Conservation (phyloP, 1,284 basidiomycete species). For the Cryptococcus depauperatus region DNA sequence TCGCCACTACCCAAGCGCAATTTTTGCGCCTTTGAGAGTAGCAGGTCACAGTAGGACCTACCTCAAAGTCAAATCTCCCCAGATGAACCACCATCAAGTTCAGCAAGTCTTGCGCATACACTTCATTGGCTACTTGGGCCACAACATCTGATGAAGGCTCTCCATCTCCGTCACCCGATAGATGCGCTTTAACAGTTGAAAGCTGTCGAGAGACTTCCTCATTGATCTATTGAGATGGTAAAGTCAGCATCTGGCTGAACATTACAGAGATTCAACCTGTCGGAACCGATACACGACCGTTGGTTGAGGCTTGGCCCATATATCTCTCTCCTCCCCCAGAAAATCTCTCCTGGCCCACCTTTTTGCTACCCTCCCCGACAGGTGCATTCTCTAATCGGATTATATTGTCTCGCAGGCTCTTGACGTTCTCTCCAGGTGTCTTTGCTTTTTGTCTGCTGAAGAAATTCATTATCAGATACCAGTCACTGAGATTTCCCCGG, state of each 20-base stretch:
- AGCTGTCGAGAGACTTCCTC: slow-evolving; percentile 37
- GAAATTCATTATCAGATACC: too few species aligned
- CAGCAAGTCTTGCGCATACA: slow-evolving; percentile 83
- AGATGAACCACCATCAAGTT: slow-evolving; percentile 74
- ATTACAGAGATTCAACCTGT: too few species aligned
- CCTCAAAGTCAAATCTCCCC: slow-evolving; percentile 86
- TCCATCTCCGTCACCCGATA: slow-evolving; percentile 31
- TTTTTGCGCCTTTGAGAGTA: too few species aligned
- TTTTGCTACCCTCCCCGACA: slow-evolving; percentile 63
- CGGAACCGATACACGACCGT: neutral
- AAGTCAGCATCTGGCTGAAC: too few species aligned
- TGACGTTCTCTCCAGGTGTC: slow-evolving; percentile 75
- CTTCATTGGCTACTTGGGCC: slow-evolving; percentile 90
- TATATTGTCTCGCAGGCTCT: slow-evolving; percentile 68
- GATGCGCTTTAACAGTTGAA: slow-evolving; percentile 22
- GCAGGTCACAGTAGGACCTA: slow-evolving; percentile 47
- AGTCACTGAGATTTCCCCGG: too few species aligned
- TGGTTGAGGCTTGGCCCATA: neutral
- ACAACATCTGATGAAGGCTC: slow-evolving; percentile 64
- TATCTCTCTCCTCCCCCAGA: too few species aligned
- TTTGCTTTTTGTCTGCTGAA: slow-evolving; percentile 76
- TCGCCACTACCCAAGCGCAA: neutral
- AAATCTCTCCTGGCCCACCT: slow-evolving; percentile 58
- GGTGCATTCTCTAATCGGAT: slow-evolving; percentile 60
- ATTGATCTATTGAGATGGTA: slow-evolving; percentile 15